Base-by-base conservation (phyloP, 2,329 filamentous ascomycete species). In the Fusarium neocosmosporiellum region DNA sequence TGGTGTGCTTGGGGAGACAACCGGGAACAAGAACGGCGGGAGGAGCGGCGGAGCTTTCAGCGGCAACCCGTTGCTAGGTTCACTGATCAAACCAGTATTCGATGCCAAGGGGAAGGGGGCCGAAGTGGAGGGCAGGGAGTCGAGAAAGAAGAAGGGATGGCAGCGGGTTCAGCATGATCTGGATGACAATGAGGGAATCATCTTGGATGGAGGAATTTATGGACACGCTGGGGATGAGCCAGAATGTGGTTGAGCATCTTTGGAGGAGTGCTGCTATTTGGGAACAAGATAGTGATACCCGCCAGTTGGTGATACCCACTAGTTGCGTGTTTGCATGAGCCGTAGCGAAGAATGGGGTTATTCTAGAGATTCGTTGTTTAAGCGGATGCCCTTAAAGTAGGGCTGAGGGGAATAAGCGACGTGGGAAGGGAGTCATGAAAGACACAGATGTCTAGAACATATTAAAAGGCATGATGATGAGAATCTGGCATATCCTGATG, bases 31-130 rank as follows among this genome's bases (percentile, higher is more conserved):
- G 54, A 77, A 71, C 4, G 64, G 69, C 5, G 70, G 72, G 20
- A 78, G 80, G 41, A 78, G 75, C n/a, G 85, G 86, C 7, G 90
- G 91, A 1, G 89, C 88, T 3, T 94, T 93, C 75, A 92, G 90
- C 74, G 87, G 84, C 65, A 95, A 94, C 71, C 93, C 92, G 2
- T 80, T 94, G 33, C 82, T 94, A 14, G 88, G 89, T 3, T 87
- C 87, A 0, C 77, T 94, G 71, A 92, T 94, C 72, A 87, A 89
- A 73, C 93, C 93, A 0, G 88, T 91, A 7, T 90, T 82, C 61
- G 83, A 89, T 63, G 81, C 82, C 18, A 88, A 88, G 73, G 88
- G 85, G 5, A 89, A 91, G 75, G 88, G 84, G 8, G 69, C 71
- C 0, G 82, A 82, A 53, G 74, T 72, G 14, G 74, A 76, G 37